phyloP scores from a whole-genome alignment of 768 basidiomycete species.

The Tephrocybe sp. region DNA sequence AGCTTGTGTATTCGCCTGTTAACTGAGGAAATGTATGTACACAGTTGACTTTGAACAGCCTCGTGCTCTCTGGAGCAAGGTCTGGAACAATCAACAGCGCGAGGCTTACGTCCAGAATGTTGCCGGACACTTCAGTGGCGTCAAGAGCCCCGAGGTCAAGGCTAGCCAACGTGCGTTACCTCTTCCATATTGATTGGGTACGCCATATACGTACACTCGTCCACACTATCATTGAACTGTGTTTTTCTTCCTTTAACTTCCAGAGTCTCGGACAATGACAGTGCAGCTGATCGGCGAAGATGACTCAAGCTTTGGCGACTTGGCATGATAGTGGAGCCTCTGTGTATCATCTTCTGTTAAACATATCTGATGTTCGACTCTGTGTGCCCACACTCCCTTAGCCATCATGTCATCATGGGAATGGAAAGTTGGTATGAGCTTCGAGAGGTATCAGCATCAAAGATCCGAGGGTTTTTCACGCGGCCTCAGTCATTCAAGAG shows the following conservation, averaged over 20 bases:
- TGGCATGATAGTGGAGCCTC: too few species aligned
- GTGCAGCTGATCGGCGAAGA: constrained; percentile 79
- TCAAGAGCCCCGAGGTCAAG: constrained; percentile 60
- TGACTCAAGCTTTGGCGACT: constrained; percentile 70
- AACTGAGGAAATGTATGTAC: too few species aligned
- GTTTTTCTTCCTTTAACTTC: constrained; percentile 40
- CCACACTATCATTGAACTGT: not conserved
- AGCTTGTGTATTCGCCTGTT: not conserved
- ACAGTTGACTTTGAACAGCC: constrained; percentile 86
- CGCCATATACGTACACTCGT: not conserved
- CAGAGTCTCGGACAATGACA: constrained; percentile 63
- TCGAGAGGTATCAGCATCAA: too few species aligned
- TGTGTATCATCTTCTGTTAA: too few species aligned
- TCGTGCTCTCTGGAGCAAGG: constrained; percentile 62
- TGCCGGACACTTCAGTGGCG: constrained; percentile 55
- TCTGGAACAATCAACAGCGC: constrained; percentile 61
- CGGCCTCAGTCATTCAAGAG: too few species aligned
- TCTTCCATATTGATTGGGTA: constrained; percentile 83
- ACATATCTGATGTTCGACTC: too few species aligned
- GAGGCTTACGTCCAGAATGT: constrained; percentile 68
- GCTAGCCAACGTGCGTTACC: constrained; percentile 66
- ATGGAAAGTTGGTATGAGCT: too few species aligned
- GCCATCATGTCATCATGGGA: too few species aligned
- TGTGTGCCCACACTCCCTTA: too few species aligned
- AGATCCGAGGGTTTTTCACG: too few species aligned